Conservation (phyloP, 805 yeast species). For the Geotrichum ghanense region DNA sequence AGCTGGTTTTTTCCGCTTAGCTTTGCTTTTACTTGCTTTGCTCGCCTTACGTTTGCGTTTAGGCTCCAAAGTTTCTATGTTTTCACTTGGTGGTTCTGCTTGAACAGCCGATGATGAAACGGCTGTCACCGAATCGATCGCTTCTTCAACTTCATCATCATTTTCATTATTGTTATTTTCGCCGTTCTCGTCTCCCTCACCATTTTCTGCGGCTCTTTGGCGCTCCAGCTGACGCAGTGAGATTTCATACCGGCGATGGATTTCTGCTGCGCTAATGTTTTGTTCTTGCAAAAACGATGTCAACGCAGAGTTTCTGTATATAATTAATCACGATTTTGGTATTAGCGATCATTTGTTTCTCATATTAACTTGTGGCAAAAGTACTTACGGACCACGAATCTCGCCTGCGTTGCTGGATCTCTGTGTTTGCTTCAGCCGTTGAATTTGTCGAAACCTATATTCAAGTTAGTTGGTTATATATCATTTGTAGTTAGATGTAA, state of each 20-base stretch:
- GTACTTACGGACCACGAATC: conserved; percentile 10
- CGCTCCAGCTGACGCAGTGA: conserved; percentile 12
- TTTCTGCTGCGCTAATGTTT: conserved; percentile 61
- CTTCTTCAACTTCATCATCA: conserved; percentile 10
- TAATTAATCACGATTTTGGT: conserved; percentile 23
- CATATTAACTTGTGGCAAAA: conserved; percentile 1
- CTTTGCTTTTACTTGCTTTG: too few relatives aligned
- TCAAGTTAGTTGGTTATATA: not conserved
- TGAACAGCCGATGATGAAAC: conserved; percentile 34
- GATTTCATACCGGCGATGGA: conserved; percentile 26
- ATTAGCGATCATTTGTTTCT: not conserved
- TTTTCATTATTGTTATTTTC: conserved; percentile 1
- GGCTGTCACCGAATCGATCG: conserved; percentile 25
- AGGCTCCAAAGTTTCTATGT: too few relatives aligned
- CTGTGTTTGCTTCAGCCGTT: conserved; percentile 1
- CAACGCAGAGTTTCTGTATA: conserved; percentile 58
- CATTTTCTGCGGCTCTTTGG: conserved; percentile 21
- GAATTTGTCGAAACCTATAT: not conserved
- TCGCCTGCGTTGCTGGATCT: conserved; percentile 3
- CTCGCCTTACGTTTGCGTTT: too few relatives aligned
- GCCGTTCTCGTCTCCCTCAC: conserved; percentile 7
- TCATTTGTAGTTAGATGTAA: too few relatives aligned
- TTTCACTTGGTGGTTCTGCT: too few relatives aligned
- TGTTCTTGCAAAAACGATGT: conserved; percentile 81
- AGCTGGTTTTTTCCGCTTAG: conserved; percentile 32